Conservation (phyloP, 2,329 filamentous ascomycete species). For the Fusarium mundagurra region DNA sequence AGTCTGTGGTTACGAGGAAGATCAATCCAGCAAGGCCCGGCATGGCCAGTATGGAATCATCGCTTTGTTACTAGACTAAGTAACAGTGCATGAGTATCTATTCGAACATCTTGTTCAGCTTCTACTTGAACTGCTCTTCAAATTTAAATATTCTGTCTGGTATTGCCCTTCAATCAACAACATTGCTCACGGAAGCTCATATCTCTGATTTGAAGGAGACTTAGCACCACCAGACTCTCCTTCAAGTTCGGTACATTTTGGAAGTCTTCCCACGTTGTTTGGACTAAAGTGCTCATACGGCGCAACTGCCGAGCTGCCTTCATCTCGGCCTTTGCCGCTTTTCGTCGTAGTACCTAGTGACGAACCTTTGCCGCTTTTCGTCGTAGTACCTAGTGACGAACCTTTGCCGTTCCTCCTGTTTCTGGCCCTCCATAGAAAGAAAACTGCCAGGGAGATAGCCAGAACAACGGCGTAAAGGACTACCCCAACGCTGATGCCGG, state of each 20-base stretch:
- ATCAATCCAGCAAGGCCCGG: too few species aligned
- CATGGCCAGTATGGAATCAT: background rate
- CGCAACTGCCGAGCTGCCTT: fast-evolving
- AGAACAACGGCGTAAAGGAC: background rate
- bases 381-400: fast-evolving
- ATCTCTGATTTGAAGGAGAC: too few species aligned
- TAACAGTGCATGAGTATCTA: background rate
- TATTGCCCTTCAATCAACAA: background rate
- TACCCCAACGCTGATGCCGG: background rate
- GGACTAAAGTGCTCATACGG: background rate
- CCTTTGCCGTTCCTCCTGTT: background rate
- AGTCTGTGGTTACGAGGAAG: background rate
- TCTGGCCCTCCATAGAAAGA: background rate
- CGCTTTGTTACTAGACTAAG: background rate
- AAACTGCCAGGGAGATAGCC: background rate
- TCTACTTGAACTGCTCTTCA: background rate
- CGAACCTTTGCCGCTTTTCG: background rate
- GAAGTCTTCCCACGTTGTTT: background rate
- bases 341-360: too few species aligned
- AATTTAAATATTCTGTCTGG: background rate
- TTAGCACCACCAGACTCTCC: background rate
- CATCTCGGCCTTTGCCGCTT: background rate
- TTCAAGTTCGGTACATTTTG: background rate
- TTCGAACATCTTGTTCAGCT: too few species aligned
- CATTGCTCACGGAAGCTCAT: background rate